Conservation (phyloP, 106 monocot genomes). For the Gastrodia elata region DNA sequence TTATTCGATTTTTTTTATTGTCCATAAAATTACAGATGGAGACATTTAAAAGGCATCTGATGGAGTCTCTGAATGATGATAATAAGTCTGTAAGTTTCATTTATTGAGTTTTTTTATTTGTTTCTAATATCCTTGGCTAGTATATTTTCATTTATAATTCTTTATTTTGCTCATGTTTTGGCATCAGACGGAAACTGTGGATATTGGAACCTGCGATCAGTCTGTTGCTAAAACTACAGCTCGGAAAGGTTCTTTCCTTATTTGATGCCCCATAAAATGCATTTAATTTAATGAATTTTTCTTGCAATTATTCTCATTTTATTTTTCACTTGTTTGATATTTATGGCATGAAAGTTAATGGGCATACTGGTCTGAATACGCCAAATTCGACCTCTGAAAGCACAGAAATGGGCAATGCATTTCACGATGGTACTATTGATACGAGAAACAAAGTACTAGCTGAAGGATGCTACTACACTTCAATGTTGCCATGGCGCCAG, state of each 20-base stretch:
- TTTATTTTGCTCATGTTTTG: slow-evolving; percentile 8
- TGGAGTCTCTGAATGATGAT: slow-evolving; percentile 85
- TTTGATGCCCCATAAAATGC: not conserved
- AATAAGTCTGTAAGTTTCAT: slow-evolving; percentile 46
- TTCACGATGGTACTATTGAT: no score
- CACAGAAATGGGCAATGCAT: slow-evolving; percentile 12
- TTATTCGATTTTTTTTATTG: not conserved
- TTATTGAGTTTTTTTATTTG: not conserved
- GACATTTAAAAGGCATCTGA: slow-evolving; percentile 86
- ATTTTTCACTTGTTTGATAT: slow-evolving; percentile 2
- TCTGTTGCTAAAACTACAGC: slow-evolving; percentile 26
- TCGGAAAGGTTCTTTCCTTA: slow-evolving; percentile 41
- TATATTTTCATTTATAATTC: not conserved
- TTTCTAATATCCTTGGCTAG: not conserved
- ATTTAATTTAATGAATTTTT: not conserved
- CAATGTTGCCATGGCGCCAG: slow-evolving; percentile 39
- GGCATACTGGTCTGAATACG: slow-evolving; percentile 8
- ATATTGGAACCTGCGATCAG: slow-evolving; percentile 31
- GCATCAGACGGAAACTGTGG: slow-evolving; percentile 33
- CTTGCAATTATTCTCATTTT: not conserved
- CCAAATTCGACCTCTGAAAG: slow-evolving; percentile 19
- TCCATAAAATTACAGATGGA: slow-evolving; percentile 43
- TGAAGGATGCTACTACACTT: slow-evolving; percentile 24
- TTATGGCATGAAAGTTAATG: slow-evolving; percentile 28
- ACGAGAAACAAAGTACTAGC: slow-evolving; percentile 32